Conservation (phyloP, 129 eudicot genomes). For the Lonicera japonica region DNA sequence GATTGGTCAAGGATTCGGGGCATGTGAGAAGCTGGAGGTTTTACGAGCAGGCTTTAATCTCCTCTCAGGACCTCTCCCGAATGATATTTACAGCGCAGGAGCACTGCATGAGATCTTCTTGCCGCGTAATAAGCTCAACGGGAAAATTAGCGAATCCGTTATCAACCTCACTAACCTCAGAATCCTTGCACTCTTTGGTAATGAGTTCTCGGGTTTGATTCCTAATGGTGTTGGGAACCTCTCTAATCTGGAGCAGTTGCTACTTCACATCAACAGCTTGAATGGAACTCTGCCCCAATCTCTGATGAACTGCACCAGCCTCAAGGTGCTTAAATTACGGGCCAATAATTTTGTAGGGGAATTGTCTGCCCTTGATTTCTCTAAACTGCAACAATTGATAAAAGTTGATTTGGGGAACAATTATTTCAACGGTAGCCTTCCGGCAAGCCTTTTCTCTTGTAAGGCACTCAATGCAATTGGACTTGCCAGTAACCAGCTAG, state of each 20-base stretch:
- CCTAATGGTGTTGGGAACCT: conserved; percentile 48
- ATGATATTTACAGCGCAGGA: conserved; percentile 28
- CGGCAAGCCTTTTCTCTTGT: no score
- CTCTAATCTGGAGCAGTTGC: conserved; percentile 32
- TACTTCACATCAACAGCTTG: no score
- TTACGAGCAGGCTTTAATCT: conserved; percentile 44
- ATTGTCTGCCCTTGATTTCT: conserved; percentile 60
- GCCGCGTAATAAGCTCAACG: conserved; percentile 35
- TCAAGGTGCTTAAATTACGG: conserved; percentile 39
- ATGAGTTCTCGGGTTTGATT: conserved; percentile 35
- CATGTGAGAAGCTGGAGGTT: conserved; percentile 28
- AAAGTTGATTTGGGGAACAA: conserved; percentile 65
- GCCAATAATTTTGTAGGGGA: no score
- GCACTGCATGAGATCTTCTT: conserved; percentile 36
- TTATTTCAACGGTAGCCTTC: no score
- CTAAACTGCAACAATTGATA: conserved; percentile 33
- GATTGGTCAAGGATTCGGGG: conserved; percentile 32
- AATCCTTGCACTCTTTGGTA: conserved; percentile 34
- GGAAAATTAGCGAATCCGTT: conserved; percentile 25
- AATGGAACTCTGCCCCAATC: conserved; percentile 55
- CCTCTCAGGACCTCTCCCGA: conserved; percentile 38
- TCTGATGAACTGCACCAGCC: conserved; percentile 43
- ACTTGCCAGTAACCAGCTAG: conserved; percentile 34
- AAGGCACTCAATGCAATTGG: conserved; percentile 49
- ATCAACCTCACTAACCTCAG: conserved; percentile 33